A percentile compares a stretch with the other conserved stretches of the same genome.
Conservation (phyloP, 2,329 filamentous ascomycete genomes). For the Neobulgaria alba region DNA sequence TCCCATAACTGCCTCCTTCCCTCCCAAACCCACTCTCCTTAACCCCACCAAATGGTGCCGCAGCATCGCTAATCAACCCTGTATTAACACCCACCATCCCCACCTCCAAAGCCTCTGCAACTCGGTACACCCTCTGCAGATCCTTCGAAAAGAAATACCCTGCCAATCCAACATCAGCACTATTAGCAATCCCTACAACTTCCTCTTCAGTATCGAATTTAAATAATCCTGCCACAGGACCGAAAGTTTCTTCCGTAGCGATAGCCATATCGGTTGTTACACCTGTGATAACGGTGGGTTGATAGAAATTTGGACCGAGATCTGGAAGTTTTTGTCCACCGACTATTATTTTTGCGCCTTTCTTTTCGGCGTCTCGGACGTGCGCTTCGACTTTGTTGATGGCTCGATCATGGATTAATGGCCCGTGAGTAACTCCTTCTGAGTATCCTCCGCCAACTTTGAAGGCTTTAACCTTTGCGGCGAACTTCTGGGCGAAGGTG, state of each 20-base stretch:
- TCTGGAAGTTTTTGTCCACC: constrained; percentile 69
- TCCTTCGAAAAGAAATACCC: constrained; percentile 84
- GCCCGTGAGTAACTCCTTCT: constrained; percentile 65
- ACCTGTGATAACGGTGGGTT: constrained; percentile 79
- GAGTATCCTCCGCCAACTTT: constrained; percentile 69
- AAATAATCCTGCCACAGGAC: constrained; percentile 85
- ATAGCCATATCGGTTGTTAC: constrained; percentile 83
- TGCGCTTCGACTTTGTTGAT: constrained; percentile 71
- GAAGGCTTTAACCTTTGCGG: constrained; percentile 64
- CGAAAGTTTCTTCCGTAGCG: constrained; percentile 86
- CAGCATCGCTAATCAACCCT: constrained; percentile 49
- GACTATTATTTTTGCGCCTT: constrained; percentile 66
- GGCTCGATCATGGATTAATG: constrained; percentile 78
- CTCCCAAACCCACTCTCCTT: constrained; percentile 48
- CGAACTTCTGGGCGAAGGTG: constrained; percentile 58
- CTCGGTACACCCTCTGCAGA: constrained; percentile 48
- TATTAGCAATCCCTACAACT: constrained; percentile 76
- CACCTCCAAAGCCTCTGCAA: constrained; percentile 66
- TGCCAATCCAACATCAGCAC: constrained; percentile 75
- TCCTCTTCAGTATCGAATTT: constrained; percentile 80
- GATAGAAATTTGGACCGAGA: constrained; percentile 78
- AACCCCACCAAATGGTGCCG: constrained; percentile 47
- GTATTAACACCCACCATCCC: constrained; percentile 86
- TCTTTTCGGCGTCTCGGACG: constrained; percentile 67
- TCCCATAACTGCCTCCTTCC: constrained; percentile 45